Base-by-base conservation (phyloP, 2,329 filamentous ascomycete species). In the Ceratocystis cubensis region DNA sequence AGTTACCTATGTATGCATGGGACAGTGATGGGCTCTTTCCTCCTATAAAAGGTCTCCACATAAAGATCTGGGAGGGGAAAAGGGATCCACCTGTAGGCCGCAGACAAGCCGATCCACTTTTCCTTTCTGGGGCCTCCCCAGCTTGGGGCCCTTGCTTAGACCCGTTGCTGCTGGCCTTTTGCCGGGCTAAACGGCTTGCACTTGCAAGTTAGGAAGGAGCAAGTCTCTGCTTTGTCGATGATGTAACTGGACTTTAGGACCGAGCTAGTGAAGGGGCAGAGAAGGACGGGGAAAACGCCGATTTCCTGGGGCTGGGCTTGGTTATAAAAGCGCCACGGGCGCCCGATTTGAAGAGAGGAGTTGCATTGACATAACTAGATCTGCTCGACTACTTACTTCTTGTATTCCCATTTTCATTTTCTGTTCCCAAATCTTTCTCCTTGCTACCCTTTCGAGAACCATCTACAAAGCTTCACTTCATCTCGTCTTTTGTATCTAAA, bases 201-300 rank as follows among this genome's bases (percentile, higher is more conserved):
- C 48, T 53, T 53, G 48, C 48, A 25, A 53, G 48, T 41, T 41
- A 7, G 10, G 48, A 53, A 48, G n/a, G 13, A 56, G 22, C 25
- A 56, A 30, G 25, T 50, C 46, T 20, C n/a, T 8, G 17, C 46
- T 20, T 20, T 13, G 10, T 17, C 53, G 53, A 59, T 59, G 53
- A 59, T 59, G 53, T 59, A 59, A 59, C 53, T 59, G 20, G 53
- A 17, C 48, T 53, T 15, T 25, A 53, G 48, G 48, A 25, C 48
- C 10, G 10, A 41, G 37, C 37, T 41, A 41, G 37, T 41, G 37
- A 41, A 41, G 37, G 37, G 37, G 37, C 37, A 41, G 46, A n/a
- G 6, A 50, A 22, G n/a, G 17, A 50, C 46, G 46, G n/a, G n/a
- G 46, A 22, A n/a, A 22, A 22, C 46, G n/a, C n/a, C 46, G n/a